Evolutionary conservation across 805 yeast genomes (phyloP).

Genomic region (Ogataea thermomethanolica): DNA sequence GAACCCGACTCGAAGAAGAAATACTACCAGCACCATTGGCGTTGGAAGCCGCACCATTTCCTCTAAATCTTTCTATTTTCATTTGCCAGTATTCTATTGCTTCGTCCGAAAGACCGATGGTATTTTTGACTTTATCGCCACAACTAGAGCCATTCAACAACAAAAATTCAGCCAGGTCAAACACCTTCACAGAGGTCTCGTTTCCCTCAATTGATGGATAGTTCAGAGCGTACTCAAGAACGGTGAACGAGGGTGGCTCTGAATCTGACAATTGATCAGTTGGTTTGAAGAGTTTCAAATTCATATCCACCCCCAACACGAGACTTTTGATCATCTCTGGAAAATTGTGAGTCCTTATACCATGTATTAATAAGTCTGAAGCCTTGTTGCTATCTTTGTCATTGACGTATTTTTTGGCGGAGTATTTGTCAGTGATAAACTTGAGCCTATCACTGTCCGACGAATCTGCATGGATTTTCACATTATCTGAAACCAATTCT

Average conservation of each 20-base stretch:
- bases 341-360: slow-evolving; percentile 50
- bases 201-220: slow-evolving; percentile 29
- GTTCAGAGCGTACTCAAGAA: slow-evolving; percentile 50
- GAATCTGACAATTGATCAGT: slow-evolving; percentile 8
- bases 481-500: slow-evolving; percentile 24
- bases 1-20: neutral
- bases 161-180: slow-evolving; percentile 53
- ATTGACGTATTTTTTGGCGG: slow-evolving; percentile 43
- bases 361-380: slow-evolving; percentile 39
- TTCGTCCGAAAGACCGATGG: slow-evolving; percentile 38
- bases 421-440: slow-evolving; percentile 69
- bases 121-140: slow-evolving; percentile 34
- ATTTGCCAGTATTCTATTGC: slow-evolving; percentile 56
- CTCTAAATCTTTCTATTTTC: slow-evolving; percentile 35
- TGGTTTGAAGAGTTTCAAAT: slow-evolving; percentile 35
- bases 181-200: slow-evolving; percentile 30
- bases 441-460: slow-evolving; percentile 46
- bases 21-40: neutral
- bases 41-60: slow-evolving; percentile 3
- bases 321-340: slow-evolving; percentile 41
- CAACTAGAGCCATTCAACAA: slow-evolving; percentile 53
- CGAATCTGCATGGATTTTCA: slow-evolving; percentile 34
- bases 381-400: slow-evolving; percentile 22
- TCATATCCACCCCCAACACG: slow-evolving; percentile 46
- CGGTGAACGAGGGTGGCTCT: slow-evolving; percentile 24